Conservation (phyloP, 768 basidiomycete genomes). For the Rhodosporidiobolus odoratus region DNA sequence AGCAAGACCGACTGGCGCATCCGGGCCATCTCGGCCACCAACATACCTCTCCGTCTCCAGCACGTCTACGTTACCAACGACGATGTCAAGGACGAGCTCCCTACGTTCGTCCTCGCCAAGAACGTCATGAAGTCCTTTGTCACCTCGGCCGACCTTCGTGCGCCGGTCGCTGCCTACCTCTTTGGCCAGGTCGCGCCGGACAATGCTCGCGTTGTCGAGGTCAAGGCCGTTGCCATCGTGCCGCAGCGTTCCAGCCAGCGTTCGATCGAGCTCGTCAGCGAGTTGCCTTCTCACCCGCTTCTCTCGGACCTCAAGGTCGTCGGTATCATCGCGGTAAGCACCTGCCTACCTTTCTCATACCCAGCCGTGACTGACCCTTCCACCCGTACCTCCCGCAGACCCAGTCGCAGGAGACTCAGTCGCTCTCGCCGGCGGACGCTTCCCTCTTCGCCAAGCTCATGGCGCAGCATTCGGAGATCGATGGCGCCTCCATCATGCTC, state of each 20-base stretch:
- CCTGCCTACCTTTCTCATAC: neutral
- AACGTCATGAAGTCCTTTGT: constrained; percentile 93
- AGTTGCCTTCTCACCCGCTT: constrained; percentile 86
- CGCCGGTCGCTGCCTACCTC: constrained; percentile 88
- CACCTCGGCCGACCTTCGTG: constrained; percentile 84
- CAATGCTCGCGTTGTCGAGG: constrained; percentile 97
- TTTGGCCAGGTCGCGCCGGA: constrained; percentile 80
- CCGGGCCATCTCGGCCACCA: constrained; percentile 93
- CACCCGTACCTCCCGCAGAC: constrained; percentile 64
- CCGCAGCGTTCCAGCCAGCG: constrained; percentile 93
- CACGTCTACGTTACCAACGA: constrained; percentile 99
- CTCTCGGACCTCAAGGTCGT: constrained; percentile 80
- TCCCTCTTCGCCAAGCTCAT: constrained; percentile 93
- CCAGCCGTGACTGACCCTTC: neutral
- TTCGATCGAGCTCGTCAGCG: constrained; percentile 79
- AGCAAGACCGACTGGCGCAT: constrained; percentile 99
- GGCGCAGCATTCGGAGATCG: constrained; percentile 84
- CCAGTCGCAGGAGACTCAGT: constrained; percentile 83
- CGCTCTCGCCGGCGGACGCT: constrained; percentile 87
- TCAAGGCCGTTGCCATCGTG: constrained; percentile 96
- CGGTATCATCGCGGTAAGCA: constrained; percentile 39
- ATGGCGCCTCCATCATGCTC: constrained; percentile 88
- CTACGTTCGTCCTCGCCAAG: constrained; percentile 94
- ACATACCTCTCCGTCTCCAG: constrained; percentile 89
- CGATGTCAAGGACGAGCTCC: constrained; percentile 96